Evolutionary conservation across 2,329 filamentous ascomycete species (phyloP), one percentile per base, ranked within the genome.

Genomic region (Paraphaeosphaeria minitans): DNA sequence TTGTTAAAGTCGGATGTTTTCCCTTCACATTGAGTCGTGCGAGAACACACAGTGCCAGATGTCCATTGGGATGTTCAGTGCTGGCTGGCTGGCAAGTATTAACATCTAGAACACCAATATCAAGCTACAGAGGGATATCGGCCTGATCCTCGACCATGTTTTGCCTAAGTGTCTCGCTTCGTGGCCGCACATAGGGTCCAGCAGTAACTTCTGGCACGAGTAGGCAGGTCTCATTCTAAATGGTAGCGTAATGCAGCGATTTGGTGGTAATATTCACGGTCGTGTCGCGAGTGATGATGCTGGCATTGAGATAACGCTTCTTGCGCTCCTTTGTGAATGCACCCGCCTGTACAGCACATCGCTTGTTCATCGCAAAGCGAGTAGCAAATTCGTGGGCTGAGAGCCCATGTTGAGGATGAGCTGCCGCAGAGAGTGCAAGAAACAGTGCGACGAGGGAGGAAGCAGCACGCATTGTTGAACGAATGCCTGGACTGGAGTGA

Each of bases 71-170:
- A 76, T 62, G 3, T 75, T 64, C 1, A 70, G 53, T 21, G 79
- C 63, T 1, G 78, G 78, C 63, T 1, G 78, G 78, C n/a, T 80
- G 71, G 63, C 78, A 80, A 42, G 77, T 78, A 16, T 71, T 70
- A 48, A 76, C 74, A 61, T 80, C 69, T 33, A 80, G 73, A 29
- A 79, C 59, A 62, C 80, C 77, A 52, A 78, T 72, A 54, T 80
- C 77, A 55, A 80, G 68, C 55, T 72, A 73, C n/a, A 80, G 64
- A n/a, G 75, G 73, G 12, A 80, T 69, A 51, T 77, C 78, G 1
- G 47, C 59, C 60, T 80, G 68, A 19, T 62, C 67, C 21, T 80
- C 76, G 6, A 58, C 62, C 47, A 80, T 67, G 57, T 80, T 69
- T n/a, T 71, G 60, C 33, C 78, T 75, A 6, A 63, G 52, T 4